A percentile compares a stretch with the other conserved stretches of the same genome.
These are phyloP conservation scores for Hypomontagnella monticulosa DNA, from an alignment of 495 filamentous ascomycete genomes.

Conservation along the genomic window DNA sequence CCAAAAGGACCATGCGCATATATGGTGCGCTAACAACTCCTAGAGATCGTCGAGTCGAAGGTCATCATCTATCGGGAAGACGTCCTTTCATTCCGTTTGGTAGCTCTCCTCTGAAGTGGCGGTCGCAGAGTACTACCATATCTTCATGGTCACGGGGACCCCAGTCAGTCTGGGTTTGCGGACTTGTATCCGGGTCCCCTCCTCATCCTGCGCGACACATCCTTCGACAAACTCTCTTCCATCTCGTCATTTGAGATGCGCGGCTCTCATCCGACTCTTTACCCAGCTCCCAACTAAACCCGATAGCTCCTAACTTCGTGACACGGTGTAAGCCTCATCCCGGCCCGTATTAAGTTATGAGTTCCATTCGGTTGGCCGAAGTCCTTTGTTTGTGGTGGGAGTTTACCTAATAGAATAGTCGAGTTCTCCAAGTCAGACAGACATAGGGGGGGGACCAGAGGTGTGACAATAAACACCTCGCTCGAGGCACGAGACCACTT, in stretches of 20 bases:
- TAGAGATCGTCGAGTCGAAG: conserved; percentile 23
- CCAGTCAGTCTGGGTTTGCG: conserved; percentile 5
- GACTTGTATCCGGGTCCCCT: not conserved
- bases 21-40: conserved; percentile 3
- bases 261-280: conserved; percentile 7
- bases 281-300: conserved; percentile 2
- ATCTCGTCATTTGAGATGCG: conserved; percentile 3
- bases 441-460: not conserved
- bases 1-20: not conserved
- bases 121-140: conserved; percentile 23
- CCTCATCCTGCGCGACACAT: conserved; percentile 7
- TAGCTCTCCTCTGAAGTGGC: not conserved
- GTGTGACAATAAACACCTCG: conserved; percentile 22
- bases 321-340: conserved; percentile 5
- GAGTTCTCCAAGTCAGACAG: not conserved
- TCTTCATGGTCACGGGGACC: conserved; percentile 12
- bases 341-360: conserved; percentile 5
- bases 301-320: conserved; percentile 8
- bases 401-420: conserved; percentile 9
- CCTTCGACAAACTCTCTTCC: conserved; percentile 7
- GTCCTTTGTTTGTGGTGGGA: not conserved
- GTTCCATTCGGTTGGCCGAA: not conserved
- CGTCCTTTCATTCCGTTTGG: conserved; percentile 18
- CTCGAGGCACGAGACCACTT: conserved; percentile 22
- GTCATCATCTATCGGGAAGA: conserved; percentile 2